Conservation (phyloP, 2,329 filamentous ascomycete species). For the Emmonsia crescens region DNA sequence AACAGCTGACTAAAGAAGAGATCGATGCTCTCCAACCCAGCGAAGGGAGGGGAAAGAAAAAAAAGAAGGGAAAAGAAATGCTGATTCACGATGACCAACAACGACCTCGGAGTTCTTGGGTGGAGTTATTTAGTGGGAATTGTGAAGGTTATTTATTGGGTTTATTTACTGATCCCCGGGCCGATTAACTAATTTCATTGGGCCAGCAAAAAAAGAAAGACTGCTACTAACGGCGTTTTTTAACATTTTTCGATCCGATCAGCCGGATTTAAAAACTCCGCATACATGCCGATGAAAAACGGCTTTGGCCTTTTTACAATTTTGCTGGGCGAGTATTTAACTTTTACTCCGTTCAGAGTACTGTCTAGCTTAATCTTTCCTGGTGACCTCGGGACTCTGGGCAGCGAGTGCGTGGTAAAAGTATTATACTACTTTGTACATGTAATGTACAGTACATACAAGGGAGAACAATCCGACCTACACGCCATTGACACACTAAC, state of each 20-base stretch:
- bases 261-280: not conserved
- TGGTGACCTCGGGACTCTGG: no score
- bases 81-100: not conserved
- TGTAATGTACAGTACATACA: no score
- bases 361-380: no score
- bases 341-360: no score
- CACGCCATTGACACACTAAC: not conserved
- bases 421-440: no score
- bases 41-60: not conserved
- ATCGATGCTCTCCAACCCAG: not conserved
- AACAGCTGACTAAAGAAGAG: not conserved
- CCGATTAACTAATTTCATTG: no score
- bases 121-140: not conserved
- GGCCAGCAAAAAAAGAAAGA: no score
- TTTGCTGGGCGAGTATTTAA: no score
- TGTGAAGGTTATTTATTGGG: no score
- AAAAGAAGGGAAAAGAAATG: not conserved
- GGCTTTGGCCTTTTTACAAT: not conserved
- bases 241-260: not conserved
- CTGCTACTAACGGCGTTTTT: not conserved
- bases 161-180: no score
- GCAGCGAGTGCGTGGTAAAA: not conserved
- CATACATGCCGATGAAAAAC: constrained; percentile 40
- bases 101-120: not conserved
- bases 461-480: not conserved